Evolutionary conservation across 306 rosid species (phyloP).

Genomic region (Mimosa pudica): DNA sequence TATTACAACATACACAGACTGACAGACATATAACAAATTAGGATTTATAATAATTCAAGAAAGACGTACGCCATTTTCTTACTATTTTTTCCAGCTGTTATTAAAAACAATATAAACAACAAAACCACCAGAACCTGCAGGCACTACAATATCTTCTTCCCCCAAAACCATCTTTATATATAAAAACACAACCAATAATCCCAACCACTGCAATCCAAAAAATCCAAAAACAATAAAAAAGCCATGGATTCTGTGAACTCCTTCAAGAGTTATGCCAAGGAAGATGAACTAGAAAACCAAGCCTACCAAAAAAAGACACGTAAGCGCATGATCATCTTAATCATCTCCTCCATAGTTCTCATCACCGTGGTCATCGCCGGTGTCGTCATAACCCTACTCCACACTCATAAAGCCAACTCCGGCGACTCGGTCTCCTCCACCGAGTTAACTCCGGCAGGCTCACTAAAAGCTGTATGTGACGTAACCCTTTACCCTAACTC

Average conservation of each 20-base stretch:
- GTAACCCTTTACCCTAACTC: conserved; percentile 77
- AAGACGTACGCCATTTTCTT: neutral
- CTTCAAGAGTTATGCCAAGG: conserved; percentile 48
- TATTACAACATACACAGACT: neutral
- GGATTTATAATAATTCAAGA: neutral
- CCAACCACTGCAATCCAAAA: neutral
- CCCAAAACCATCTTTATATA: neutral
- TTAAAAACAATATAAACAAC: neutral
- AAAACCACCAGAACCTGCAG: neutral
- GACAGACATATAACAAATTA: neutral
- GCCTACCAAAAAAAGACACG: conserved; percentile 62
- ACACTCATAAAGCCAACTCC: conserved; percentile 54
- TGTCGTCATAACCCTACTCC: conserved; percentile 47
- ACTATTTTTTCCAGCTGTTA: neutral
- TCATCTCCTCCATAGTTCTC: conserved; percentile 52
- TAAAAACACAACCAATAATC: neutral
- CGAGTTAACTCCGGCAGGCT: conserved; percentile 62
- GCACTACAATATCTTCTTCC: neutral
- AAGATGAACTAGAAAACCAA: conserved; percentile 70
- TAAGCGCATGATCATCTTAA: conserved; percentile 51
- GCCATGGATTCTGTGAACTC: conserved; percentile 67
- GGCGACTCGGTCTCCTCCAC: conserved; percentile 24
- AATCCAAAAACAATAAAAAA: neutral
- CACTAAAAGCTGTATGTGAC: conserved; percentile 60
- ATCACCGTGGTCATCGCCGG: conserved; percentile 47